phyloP scores from a whole-genome alignment of 2,329 filamentous ascomycete species.

The Fusarium sp. region DNA sequence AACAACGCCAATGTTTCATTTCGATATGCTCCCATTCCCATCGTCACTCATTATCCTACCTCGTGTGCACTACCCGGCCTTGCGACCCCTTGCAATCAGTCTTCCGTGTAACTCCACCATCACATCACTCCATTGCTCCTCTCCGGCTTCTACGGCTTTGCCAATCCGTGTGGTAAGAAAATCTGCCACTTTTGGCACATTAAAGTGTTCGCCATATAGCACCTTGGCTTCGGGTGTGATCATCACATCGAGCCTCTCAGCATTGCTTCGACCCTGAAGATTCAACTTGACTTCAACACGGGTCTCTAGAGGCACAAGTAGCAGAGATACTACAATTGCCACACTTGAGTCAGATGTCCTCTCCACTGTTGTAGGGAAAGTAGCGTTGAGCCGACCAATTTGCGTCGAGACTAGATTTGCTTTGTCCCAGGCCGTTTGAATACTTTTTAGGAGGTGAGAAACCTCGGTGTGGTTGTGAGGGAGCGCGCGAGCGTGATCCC shows the following conservation, averaged over 20 bases:
- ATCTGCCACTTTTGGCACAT: conserved; percentile 78
- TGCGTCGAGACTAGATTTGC: conserved; percentile 69
- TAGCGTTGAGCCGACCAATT: conserved; percentile 69
- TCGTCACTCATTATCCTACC: conserved; percentile 46
- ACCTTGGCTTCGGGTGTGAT: conserved; percentile 68
- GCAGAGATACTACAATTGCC: conserved; percentile 68
- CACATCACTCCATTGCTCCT: conserved; percentile 64
- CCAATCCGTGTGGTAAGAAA: conserved; percentile 69
- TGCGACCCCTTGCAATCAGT: conserved; percentile 66
- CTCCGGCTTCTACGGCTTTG: conserved; percentile 50
- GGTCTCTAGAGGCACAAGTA: conserved; percentile 73
- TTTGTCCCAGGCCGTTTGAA: conserved; percentile 74
- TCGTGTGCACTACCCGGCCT: conserved; percentile 47
- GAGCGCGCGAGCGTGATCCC: conserved; percentile 73
- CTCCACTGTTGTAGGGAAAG: conserved; percentile 71
- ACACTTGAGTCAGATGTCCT: conserved; percentile 75
- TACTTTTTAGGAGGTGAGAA: conserved; percentile 66
- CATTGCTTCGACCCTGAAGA: conserved; percentile 59
- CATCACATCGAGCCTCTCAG: conserved; percentile 64
- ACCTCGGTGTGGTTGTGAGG: conserved; percentile 68
- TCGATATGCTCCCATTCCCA: conserved; percentile 25
- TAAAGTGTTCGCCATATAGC: conserved; percentile 82
- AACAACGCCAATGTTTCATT: conserved; percentile 36
- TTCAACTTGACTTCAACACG: conserved; percentile 73
- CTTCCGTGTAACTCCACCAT: conserved; percentile 66